Conservation (phyloP, 768 basidiomycete species). For the Filobasidium floriforme region DNA sequence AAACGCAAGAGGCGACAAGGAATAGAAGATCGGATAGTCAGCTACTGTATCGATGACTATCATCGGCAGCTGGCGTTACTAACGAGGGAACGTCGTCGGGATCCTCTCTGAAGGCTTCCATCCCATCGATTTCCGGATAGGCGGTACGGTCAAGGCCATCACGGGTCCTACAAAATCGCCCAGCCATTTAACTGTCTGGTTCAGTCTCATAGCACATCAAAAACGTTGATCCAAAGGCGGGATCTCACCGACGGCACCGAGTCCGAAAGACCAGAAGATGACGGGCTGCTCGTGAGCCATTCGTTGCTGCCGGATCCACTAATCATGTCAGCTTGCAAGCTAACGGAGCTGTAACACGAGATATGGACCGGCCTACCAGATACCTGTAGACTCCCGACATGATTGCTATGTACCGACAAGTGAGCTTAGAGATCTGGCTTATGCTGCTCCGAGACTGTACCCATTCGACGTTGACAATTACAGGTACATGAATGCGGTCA, state of each 20-base stretch:
- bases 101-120: conserved; percentile 59
- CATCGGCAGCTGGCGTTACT: too few relatives aligned
- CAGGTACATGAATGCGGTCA: too few relatives aligned
- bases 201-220: too few relatives aligned
- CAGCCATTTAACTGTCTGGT: too few relatives aligned
- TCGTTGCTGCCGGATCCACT: conserved; percentile 58
- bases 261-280: conserved; percentile 73
- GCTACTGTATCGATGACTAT: too few relatives aligned
- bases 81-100: conserved; percentile 73
- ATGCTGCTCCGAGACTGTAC: too few relatives aligned
- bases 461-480: too few relatives aligned
- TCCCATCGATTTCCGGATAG: conserved; percentile 66
- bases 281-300: conserved; percentile 84
- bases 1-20: too few relatives aligned
- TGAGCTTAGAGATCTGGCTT: too few relatives aligned
- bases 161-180: conserved; percentile 57
- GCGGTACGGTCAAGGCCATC: conserved; percentile 66
- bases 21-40: too few relatives aligned
- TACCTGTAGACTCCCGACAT: conserved; percentile 42
- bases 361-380: conserved; percentile 32
- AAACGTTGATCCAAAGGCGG: not conserved
- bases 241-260: conserved; percentile 53
- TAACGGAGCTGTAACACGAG: too few relatives aligned
- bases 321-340: conserved; percentile 14
- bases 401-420: not conserved